A percentile compares a stretch with the other conserved stretches of the same genome.
Evolutionary conservation across 495 filamentous ascomycete genomes (phyloP).

Genomic region (Halenospora varia): DNA sequence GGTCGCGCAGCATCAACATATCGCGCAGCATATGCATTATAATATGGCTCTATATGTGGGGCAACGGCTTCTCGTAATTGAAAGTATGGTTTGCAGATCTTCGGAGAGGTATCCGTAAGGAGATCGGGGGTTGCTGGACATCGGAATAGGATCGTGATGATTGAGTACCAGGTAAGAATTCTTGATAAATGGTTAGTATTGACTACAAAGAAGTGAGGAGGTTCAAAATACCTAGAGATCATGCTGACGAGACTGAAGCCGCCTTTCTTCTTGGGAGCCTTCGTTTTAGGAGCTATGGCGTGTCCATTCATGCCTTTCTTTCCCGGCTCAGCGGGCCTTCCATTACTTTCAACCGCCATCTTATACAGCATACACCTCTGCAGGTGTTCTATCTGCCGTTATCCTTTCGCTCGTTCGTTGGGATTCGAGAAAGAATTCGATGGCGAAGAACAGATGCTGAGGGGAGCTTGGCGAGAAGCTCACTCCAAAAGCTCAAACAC

Average conservation of each 20-base stretch:
- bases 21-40: conserved; percentile 74
- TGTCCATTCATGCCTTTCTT: conserved; percentile 23
- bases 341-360: conserved; percentile 22
- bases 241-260: conserved; percentile 50
- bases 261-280: conserved; percentile 22
- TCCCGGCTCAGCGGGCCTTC: conserved; percentile 14
- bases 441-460: neutral
- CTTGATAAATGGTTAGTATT: conserved; percentile 38
- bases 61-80: conserved; percentile 59
- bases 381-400: neutral
- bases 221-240: conserved; percentile 54
- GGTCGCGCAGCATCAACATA: conserved; percentile 75
- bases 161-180: conserved; percentile 77
- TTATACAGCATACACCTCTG: conserved; percentile 21
- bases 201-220: conserved; percentile 1
- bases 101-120: conserved; percentile 66
- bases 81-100: conserved; percentile 82
- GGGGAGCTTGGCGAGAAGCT: conserved; percentile 1
- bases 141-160: conserved; percentile 73
- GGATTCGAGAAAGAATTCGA: conserved; percentile 7
- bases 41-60: conserved; percentile 84
- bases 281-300: conserved; percentile 14
- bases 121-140: conserved; percentile 70
- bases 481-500: neutral
- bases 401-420: neutral